Percentiles rank a stretch among this genome's conserved stretches.
These are phyloP conservation scores for Lolium rigidum DNA, from an alignment of 176 grass and related monocot species.

Conservation along the genomic window DNA sequence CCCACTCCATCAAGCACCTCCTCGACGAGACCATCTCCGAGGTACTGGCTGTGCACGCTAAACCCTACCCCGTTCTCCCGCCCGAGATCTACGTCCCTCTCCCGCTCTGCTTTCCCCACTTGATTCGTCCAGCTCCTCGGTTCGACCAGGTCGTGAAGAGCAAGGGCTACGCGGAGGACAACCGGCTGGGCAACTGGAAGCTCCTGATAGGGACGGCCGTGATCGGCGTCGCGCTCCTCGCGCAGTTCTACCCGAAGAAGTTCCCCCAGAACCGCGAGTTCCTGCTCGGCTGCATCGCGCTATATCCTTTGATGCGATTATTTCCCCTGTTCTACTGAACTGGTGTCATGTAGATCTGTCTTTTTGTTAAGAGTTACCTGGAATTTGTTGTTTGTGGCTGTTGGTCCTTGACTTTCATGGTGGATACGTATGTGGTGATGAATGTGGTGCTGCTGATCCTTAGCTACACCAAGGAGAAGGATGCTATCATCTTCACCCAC, in stretches of 20 bases:
- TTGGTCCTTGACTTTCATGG: conserved; percentile 56
- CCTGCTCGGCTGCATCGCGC: conserved; percentile 80
- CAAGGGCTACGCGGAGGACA: conserved; percentile 86
- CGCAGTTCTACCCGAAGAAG: conserved; percentile 99
- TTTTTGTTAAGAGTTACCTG: neutral
- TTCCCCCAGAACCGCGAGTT: conserved; percentile 93
- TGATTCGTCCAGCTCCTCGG: conserved; percentile 16
- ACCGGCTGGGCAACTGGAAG: conserved; percentile 84
- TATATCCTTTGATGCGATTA: conserved; percentile 75
- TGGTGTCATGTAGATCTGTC: conserved; percentile 37
- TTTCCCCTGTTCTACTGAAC: conserved; percentile 13
- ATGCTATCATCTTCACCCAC: conserved; percentile 92
- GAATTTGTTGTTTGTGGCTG: conserved; percentile 34
- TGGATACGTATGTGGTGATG: conserved; percentile 77
- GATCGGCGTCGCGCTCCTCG: conserved; percentile 84
- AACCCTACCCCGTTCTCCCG: neutral
- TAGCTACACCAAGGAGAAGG: conserved; percentile 98
- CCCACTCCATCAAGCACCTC: conserved; percentile 81
- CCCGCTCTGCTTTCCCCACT: neutral
- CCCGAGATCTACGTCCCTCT: neutral
- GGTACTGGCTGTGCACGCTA: conserved; percentile 36
- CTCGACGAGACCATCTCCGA: conserved; percentile 83
- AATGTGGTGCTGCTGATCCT: conserved; percentile 82
- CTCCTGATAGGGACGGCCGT: conserved; percentile 76
- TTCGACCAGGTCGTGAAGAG: conserved; percentile 69